Conservation (phyloP, 352 stramenopile genomes). For the Blastocystis sp. region DNA sequence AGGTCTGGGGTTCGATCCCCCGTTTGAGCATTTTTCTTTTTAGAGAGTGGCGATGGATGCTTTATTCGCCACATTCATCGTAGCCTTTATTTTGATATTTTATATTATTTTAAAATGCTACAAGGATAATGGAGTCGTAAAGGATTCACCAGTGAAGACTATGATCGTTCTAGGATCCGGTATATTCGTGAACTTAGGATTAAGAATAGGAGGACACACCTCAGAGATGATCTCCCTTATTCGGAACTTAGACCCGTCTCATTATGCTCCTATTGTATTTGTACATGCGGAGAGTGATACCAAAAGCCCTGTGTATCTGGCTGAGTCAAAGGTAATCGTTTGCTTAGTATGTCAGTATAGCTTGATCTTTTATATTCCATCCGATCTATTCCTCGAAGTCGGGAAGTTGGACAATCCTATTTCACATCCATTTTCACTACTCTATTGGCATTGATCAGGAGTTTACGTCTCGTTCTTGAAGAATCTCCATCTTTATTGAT, state of each 20-base stretch:
- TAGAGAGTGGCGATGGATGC: neutral
- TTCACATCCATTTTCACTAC: slow-evolving; percentile 83
- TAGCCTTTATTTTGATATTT: slow-evolving; percentile 34
- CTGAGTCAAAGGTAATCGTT: slow-evolving; percentile 76
- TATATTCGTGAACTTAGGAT: slow-evolving; percentile 52
- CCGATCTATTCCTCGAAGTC: slow-evolving; percentile 83
- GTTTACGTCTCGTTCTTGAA: slow-evolving; percentile 76
- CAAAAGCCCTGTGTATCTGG: slow-evolving; percentile 1
- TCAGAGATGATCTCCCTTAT: slow-evolving; percentile 90
- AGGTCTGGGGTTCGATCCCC: slow-evolving; percentile 65
- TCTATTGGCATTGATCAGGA: slow-evolving; percentile 77
- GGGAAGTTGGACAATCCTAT: slow-evolving; percentile 90
- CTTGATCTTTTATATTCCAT: slow-evolving; percentile 71
- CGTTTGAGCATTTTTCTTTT: slow-evolving; percentile 67
- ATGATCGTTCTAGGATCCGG: slow-evolving; percentile 68
- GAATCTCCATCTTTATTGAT: slow-evolving; percentile 83
- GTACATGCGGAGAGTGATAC: slow-evolving; percentile 78
- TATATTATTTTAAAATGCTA: neutral
- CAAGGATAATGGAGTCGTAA: slow-evolving; percentile 9
- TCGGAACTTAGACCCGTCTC: slow-evolving; percentile 76
- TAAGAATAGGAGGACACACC: slow-evolving; percentile 79
- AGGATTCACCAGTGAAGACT: slow-evolving; percentile 1
- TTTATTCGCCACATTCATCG: neutral
- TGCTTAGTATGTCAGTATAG: slow-evolving; percentile 69
- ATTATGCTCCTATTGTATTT: slow-evolving; percentile 83